A percentile compares a stretch with the other conserved stretches of the same genome.
These are phyloP conservation scores for Saksenaea vasiformis DNA, from an alignment of 371 early-diverging fungal species.

Conservation along the genomic window DNA sequence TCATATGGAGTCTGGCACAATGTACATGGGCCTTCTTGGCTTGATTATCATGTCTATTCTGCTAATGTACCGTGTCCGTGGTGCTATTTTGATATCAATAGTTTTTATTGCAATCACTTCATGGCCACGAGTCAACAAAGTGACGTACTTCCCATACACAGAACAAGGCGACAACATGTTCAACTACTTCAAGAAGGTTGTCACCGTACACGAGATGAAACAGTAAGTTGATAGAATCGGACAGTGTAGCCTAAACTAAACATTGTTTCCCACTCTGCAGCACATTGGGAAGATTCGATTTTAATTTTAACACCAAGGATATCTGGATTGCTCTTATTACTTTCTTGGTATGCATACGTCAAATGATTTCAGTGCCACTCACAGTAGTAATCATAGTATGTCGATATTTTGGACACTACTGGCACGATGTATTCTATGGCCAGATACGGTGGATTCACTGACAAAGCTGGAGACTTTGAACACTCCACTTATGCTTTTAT, in stretches of 20 bases:
- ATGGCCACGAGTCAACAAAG: slow-evolving; percentile 61
- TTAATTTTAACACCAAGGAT: slow-evolving; percentile 57
- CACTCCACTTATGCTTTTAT: slow-evolving; percentile 72
- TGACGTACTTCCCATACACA: slow-evolving; percentile 75
- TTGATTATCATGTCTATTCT: slow-evolving; percentile 68
- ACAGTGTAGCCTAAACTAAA: not conserved
- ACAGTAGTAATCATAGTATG: slow-evolving; percentile 38
- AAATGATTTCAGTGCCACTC: not conserved
- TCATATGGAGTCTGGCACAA: slow-evolving; percentile 65
- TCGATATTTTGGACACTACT: slow-evolving; percentile 79
- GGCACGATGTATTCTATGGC: slow-evolving; percentile 80
- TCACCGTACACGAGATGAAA: slow-evolving; percentile 60
- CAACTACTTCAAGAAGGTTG: slow-evolving; percentile 70
- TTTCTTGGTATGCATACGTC: slow-evolving; percentile 38
- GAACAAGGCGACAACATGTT: slow-evolving; percentile 61
- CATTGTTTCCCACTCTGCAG: not conserved
- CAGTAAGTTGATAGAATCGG: slow-evolving; percentile 10
- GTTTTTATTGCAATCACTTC: slow-evolving; percentile 66
- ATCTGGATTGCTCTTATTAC: slow-evolving; percentile 79
- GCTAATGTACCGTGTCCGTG: slow-evolving; percentile 65
- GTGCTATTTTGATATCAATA: slow-evolving; percentile 73
- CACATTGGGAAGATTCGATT: slow-evolving; percentile 62
- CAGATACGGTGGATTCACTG: slow-evolving; percentile 71
- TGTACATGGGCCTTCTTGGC: slow-evolving; percentile 74
- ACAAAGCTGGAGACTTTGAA: slow-evolving; percentile 72